These are phyloP conservation scores for Oldenlandia corymbosa DNA, from an alignment of 257 asterid species.

Conservation along the genomic window DNA sequence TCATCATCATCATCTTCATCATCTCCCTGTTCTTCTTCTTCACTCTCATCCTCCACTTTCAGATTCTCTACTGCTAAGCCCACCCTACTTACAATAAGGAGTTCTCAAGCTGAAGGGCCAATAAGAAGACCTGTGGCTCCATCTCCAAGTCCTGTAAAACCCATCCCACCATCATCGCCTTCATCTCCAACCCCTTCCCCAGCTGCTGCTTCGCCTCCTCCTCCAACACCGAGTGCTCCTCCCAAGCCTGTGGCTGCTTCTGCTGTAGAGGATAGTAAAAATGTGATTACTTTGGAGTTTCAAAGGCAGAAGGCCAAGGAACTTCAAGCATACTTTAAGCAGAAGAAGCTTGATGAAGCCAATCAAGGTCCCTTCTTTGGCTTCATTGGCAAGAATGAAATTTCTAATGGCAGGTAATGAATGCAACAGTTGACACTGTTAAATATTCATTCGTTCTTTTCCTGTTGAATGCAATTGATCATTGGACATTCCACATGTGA, in stretches of 20 bases:
- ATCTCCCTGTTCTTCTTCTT: slow-evolving; percentile 29
- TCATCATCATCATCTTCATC: slow-evolving; percentile 35
- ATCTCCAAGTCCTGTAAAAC: slow-evolving; percentile 65
- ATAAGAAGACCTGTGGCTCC: slow-evolving; percentile 79
- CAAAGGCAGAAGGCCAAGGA: slow-evolving; percentile 98
- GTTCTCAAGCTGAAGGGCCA: slow-evolving; percentile 82
- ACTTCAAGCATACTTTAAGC: slow-evolving; percentile 83
- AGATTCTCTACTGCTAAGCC: slow-evolving; percentile 34
- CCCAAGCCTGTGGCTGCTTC: slow-evolving; percentile 40
- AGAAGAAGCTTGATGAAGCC: slow-evolving; percentile 83
- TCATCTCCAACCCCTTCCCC: slow-evolving; percentile 33
- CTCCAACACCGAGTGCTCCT: slow-evolving; percentile 21
- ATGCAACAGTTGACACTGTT: background rate
- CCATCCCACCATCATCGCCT: slow-evolving; percentile 63
- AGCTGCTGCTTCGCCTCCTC: slow-evolving; percentile 24
- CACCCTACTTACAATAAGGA: slow-evolving; percentile 35
- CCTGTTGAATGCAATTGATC: background rate
- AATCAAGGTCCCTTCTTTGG: slow-evolving; percentile 94
- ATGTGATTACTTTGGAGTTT: slow-evolving; percentile 67
- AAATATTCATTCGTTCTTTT: background rate
- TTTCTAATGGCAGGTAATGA: slow-evolving; percentile 82
- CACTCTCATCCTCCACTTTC: slow-evolving; percentile 40
- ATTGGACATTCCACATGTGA: background rate
- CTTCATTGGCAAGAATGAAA: slow-evolving; percentile 81
- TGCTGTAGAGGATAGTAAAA: slow-evolving; percentile 36